Evolutionary conservation across 139 green algal genomes (phyloP), one percentile per base, ranked within the genome.

Genomic region (Chlorella sp.): DNA sequence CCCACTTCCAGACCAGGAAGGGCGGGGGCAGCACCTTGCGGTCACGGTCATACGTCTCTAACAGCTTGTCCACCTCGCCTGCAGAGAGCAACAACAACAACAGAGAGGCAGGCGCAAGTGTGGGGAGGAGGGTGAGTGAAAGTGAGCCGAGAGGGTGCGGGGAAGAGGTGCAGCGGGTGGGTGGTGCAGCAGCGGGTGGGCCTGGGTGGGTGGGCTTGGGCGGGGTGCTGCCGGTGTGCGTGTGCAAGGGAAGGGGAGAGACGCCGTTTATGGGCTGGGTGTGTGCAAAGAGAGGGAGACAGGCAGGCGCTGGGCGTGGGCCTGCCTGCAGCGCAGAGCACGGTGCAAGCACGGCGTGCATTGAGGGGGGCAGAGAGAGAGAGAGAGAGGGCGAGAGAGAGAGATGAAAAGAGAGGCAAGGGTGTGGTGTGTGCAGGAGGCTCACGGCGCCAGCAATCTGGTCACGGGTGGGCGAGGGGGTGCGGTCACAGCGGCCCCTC

Each of bases 11-110:
- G 39, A 92, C 90, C 40, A 97, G 91, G 42, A 94, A 85, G 2
- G 98, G 97, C 0, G 96, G 91, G 0, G 98, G 98, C 86, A 99
- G 94, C 75, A 95, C 94, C 48, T 93, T 94, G 26, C 97, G 91
- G 48, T 99, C 97, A 5, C 96, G 92, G 94, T 99, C 98, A 92
- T 99, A 99, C 9, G 96, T 97, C 26, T 96, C 94, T 85, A 99
- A 92, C 89, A 99, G 93, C 53, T 96, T 91, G 84, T 99, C 96
- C 76, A 99, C 93, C 81, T 96, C 94, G 57, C 96, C 96, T 92
- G 91, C 76, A 81, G 83, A 34, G 57, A 64, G 60, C 12, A 26
- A 22, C 39, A n/a, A n/a, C n/a, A n/a, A n/a, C 73, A 40, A 24
- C 18, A 18, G 68, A 40, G 0, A 68, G 21, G 53, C 64, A 71